Evolutionary conservation across 805 yeast species (phyloP).

Genomic region (Candida boidinii): DNA sequence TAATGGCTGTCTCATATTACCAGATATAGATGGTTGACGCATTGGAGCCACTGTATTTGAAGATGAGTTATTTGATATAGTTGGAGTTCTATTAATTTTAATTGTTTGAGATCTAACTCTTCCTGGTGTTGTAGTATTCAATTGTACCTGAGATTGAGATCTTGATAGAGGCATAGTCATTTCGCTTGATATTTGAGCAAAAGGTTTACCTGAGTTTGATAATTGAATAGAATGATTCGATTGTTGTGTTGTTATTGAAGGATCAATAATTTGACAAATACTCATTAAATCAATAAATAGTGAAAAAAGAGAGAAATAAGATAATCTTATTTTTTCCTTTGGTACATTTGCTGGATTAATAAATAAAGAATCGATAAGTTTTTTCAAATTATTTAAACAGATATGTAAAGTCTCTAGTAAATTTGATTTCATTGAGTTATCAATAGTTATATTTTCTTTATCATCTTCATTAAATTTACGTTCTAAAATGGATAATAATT

Average conservation of each 20-base stretch:
- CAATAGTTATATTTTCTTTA: constrained; percentile 6
- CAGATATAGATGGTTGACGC: background rate
- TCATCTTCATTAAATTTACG: constrained; percentile 9
- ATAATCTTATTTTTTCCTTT: constrained; percentile 11
- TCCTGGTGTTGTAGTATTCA: background rate
- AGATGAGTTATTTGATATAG: constrained; percentile 9
- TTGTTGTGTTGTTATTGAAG: constrained; percentile 6
- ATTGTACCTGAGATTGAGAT: constrained; percentile 8
- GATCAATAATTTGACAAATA: constrained; percentile 17
- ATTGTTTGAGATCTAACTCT: constrained; percentile 7
- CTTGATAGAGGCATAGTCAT: constrained; percentile 1
- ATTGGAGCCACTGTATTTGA: background rate
- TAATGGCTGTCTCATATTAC: constrained; percentile 1
- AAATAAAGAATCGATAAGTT: background rate
- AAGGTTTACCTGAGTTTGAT: background rate
- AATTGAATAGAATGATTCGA: background rate
- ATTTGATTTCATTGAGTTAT: constrained; percentile 9
- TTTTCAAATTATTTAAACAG: background rate
- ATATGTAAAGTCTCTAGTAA: background rate
- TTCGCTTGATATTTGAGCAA: background rate
- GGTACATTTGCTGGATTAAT: background rate
- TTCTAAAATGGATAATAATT: constrained; percentile 13
- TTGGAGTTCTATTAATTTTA: constrained; percentile 12
- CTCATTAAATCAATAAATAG: constrained; percentile 19
- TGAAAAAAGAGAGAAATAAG: constrained; percentile 19